phyloP scores from a whole-genome alignment of 75 land plant genomes.

The Larix kaempferi region DNA sequence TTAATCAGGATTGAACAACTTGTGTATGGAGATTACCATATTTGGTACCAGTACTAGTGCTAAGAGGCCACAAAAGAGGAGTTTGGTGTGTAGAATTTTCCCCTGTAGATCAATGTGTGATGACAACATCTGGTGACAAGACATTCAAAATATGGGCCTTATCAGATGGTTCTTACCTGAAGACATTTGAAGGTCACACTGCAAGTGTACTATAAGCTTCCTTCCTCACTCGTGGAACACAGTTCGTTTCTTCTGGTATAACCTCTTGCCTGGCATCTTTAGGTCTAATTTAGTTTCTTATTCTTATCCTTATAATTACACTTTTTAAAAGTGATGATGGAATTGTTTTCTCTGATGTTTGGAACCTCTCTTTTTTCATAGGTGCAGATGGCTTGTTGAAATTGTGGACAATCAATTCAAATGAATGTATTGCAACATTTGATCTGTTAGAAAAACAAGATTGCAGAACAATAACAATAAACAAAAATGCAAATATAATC shows the following conservation, averaged over 20 bases:
- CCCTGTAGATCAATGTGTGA: conserved; percentile 85
- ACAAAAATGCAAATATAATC: too few species aligned
- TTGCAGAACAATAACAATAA: too few species aligned
- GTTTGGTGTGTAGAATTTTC: conserved; percentile 93
- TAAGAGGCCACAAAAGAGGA: conserved; percentile 84
- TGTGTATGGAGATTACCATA: conserved; percentile 86
- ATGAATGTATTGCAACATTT: conserved; percentile 87
- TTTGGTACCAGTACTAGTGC: conserved; percentile 38
- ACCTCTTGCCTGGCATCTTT: too few species aligned
- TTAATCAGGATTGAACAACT: conserved; percentile 78
- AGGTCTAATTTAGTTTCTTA: too few species aligned
- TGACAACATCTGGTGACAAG: conserved; percentile 87
- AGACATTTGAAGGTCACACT: conserved; percentile 94
- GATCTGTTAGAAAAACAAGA: conserved; percentile 93
- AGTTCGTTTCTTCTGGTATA: conserved; percentile 86
- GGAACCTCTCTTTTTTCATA: conserved; percentile 12
- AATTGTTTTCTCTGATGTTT: not conserved
- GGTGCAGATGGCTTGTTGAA: conserved; percentile 92
- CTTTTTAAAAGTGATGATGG: not conserved
- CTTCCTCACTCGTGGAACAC: conserved; percentile 81
- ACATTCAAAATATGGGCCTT: conserved; percentile 85
- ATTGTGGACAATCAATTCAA: conserved; percentile 86
- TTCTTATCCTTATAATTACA: not conserved
- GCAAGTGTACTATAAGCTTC: conserved; percentile 76
- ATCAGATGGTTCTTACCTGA: conserved; percentile 82